Evolutionary conservation across 257 asterid species (phyloP).

Genomic region (Forsythia suspensa): DNA sequence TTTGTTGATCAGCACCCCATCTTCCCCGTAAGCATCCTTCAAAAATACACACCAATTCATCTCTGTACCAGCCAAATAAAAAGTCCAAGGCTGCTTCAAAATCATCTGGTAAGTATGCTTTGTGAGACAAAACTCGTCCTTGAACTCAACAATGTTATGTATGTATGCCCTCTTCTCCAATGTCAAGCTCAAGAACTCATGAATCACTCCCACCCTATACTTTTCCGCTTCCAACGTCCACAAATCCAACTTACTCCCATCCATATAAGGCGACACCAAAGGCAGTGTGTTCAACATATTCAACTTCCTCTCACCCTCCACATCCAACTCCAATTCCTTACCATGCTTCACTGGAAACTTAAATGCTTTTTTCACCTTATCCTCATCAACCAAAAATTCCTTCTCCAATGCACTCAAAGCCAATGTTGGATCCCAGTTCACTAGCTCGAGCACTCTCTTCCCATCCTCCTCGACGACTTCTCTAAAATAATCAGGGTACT

Average conservation of each 20-base stretch:
- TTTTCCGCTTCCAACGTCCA: slow-evolving; percentile 97
- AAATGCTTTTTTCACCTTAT: slow-evolving; percentile 72
- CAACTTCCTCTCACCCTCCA: slow-evolving; percentile 70
- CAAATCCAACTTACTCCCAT: slow-evolving; percentile 70
- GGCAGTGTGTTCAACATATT: slow-evolving; percentile 85
- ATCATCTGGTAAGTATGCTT: slow-evolving; percentile 89
- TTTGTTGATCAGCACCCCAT: slow-evolving; percentile 59
- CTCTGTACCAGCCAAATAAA: slow-evolving; percentile 89
- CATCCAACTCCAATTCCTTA: slow-evolving; percentile 64
- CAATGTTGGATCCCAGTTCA: slow-evolving; percentile 71
- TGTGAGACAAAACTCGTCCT: slow-evolving; percentile 84
- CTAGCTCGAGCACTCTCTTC: slow-evolving; percentile 66
- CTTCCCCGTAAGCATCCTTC: slow-evolving; percentile 81
- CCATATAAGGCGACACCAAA: slow-evolving; percentile 88
- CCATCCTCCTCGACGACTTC: slow-evolving; percentile 66
- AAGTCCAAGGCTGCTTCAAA: slow-evolving; percentile 72
- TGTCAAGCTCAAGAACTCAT: slow-evolving; percentile 91
- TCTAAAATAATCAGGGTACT: slow-evolving; percentile 62
- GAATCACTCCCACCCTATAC: slow-evolving; percentile 81
- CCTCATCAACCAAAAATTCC: slow-evolving; percentile 75
- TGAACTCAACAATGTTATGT: slow-evolving; percentile 93
- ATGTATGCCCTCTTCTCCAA: slow-evolving; percentile 94
- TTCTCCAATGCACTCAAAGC: slow-evolving; percentile 76
- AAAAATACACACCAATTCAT: slow-evolving; percentile 98
- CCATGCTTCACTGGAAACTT: slow-evolving; percentile 75